Evolutionary conservation across 2,329 filamentous ascomycete species (phyloP).

Genomic region (Mycosphaerella sp.): DNA sequence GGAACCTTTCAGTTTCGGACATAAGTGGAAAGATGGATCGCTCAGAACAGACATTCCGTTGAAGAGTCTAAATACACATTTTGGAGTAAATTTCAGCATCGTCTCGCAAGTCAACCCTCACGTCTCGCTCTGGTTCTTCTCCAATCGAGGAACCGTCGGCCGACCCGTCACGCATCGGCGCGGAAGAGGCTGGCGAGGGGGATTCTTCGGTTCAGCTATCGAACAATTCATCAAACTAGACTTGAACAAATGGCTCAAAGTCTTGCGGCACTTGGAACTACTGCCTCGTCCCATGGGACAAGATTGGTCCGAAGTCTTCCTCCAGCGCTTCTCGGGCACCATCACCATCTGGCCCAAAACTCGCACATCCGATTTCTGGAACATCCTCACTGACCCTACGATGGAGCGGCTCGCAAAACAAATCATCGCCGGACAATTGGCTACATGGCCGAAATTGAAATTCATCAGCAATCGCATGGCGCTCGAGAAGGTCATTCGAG

Average conservation of each 20-base stretch:
- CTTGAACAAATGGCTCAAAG: constrained; percentile 94
- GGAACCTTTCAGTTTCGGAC: constrained; percentile 88
- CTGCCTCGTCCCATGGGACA: constrained; percentile 85
- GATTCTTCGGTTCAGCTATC: constrained; percentile 83
- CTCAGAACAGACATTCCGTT: constrained; percentile 92
- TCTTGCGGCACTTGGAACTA: constrained; percentile 84
- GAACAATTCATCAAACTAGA: constrained; percentile 97
- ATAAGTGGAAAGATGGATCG: constrained; percentile 99
- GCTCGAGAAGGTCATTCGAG: constrained; percentile 63
- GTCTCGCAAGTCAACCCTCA: constrained; percentile 87
- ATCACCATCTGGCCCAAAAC: constrained; percentile 95
- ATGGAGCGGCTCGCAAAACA: constrained; percentile 71
- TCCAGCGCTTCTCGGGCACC: constrained; percentile 90
- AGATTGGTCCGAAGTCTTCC: constrained; percentile 95
- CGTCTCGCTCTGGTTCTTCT: constrained; percentile 99
- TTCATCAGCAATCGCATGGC: constrained; percentile 85
- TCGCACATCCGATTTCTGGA: constrained; percentile 69
- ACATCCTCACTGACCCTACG: constrained; percentile 80
- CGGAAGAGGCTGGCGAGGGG: constrained; percentile 91
- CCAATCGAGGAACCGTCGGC: constrained; percentile 82
- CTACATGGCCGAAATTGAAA: constrained; percentile 82
- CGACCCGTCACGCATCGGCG: constrained; percentile 89
- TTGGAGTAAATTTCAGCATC: constrained; percentile 97
- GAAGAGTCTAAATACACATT: constrained; percentile 88
- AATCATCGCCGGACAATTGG: constrained; percentile 85